These are phyloP conservation scores for Ettlia oleoabundans DNA, from an alignment of 139 green algal species.

Conservation along the genomic window DNA sequence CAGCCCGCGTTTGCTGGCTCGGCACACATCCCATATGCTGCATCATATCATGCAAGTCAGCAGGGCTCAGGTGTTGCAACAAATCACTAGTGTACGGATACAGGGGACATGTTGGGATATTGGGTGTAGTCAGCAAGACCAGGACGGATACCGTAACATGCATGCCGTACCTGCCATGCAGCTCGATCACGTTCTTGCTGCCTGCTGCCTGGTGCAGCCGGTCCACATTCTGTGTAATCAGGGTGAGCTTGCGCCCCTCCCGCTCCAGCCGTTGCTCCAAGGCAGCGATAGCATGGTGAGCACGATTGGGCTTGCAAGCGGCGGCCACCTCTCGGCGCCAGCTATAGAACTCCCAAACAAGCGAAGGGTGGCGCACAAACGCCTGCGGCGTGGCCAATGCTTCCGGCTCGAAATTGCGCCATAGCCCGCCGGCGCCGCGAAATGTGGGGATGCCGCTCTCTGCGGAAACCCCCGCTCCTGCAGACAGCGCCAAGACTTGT, in stretches of 20 bases:
- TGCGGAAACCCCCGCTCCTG: constrained; percentile 53
- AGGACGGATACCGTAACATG: too few species aligned
- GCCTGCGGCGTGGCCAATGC: constrained; percentile 60
- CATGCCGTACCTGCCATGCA: constrained; percentile 46
- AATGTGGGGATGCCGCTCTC: constrained; percentile 64
- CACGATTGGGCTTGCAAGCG: constrained; percentile 26
- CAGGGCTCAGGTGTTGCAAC: too few species aligned
- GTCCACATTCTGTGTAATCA: constrained; percentile 64
- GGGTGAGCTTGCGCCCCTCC: constrained; percentile 45
- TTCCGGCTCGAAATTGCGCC: constrained; percentile 54
- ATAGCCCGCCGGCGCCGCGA: constrained; percentile 55
- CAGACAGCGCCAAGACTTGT: too few species aligned
- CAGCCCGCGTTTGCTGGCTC: constrained; percentile 19
- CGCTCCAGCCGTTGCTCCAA: constrained; percentile 37
- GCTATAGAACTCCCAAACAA: constrained; percentile 71
- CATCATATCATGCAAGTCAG: too few species aligned
- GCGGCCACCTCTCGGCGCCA: constrained; percentile 40
- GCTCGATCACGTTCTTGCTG: constrained; percentile 40
- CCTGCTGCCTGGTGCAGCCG: constrained; percentile 51
- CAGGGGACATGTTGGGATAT: too few species aligned
- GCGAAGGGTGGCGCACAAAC: constrained; percentile 53
- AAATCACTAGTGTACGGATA: too few species aligned
- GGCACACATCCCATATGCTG: constrained; percentile 62
- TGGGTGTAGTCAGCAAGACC: too few species aligned
- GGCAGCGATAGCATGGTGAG: constrained; percentile 43